Evolutionary conservation across 2,329 filamentous ascomycete species (phyloP).

Genomic region (Cladophialophora psammophila): DNA sequence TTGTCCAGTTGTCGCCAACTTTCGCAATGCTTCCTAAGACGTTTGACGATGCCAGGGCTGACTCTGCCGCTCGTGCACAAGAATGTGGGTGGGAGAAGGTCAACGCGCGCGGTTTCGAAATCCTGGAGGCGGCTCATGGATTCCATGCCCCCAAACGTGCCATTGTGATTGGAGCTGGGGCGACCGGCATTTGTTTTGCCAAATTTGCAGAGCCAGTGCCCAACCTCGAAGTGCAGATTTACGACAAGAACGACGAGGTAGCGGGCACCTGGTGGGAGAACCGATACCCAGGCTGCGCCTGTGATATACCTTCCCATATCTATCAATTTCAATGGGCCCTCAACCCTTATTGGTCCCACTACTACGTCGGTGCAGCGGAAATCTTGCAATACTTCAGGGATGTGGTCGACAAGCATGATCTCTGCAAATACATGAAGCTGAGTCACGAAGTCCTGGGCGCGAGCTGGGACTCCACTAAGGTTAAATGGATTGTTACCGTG

Average conservation of each 20-base stretch:
- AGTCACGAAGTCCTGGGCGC: conserved; percentile 34
- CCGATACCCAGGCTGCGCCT: conserved; percentile 52
- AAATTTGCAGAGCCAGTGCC: not conserved
- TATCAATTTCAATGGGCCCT: conserved; percentile 46
- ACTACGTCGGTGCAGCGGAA: conserved; percentile 29
- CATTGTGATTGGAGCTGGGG: not conserved
- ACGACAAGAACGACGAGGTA: conserved; percentile 51
- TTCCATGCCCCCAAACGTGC: not conserved
- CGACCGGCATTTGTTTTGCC: not conserved
- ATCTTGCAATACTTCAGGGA: conserved; percentile 29
- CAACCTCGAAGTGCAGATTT: conserved; percentile 41
- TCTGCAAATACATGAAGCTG: conserved; percentile 39
- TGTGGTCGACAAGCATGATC: conserved; percentile 26
- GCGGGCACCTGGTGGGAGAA: conserved; percentile 55
- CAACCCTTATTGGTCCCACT: conserved; percentile 46
- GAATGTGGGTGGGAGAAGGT: not conserved
- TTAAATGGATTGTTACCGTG: conserved; percentile 30
- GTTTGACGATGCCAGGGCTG: not conserved
- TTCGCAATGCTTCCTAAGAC: too few relatives aligned
- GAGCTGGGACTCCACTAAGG: conserved; percentile 24
- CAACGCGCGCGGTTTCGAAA: not conserved
- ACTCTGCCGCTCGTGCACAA: not conserved
- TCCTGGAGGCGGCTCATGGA: not conserved
- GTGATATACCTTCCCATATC: conserved; percentile 71
- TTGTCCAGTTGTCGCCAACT: too few relatives aligned